Evolutionary conservation across 257 asterid genomes (phyloP).

Genomic region (Primulina eburnea): DNA sequence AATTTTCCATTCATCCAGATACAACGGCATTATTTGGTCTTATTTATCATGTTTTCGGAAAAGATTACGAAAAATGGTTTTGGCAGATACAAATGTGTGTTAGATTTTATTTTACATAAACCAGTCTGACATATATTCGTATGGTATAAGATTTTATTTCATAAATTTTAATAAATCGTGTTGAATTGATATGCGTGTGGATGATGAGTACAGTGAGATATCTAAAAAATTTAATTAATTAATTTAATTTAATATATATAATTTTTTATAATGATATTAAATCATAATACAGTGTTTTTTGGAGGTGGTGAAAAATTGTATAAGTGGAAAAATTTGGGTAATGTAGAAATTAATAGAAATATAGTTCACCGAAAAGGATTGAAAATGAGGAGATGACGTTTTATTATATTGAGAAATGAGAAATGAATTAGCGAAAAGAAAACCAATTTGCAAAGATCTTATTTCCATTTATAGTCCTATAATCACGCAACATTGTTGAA

Average conservation of each 20-base stretch:
- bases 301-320: background rate
- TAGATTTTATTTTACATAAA: no score
- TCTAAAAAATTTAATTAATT: no score
- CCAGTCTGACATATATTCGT: no score
- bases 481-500: conserved; percentile 1
- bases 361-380: background rate
- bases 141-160: background rate
- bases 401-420: background rate
- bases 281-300: no score
- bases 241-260: no score
- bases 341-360: background rate
- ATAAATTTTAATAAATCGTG: background rate
- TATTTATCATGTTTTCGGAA: no score
- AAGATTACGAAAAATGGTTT: background rate
- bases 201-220: background rate
- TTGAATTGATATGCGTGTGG: background rate
- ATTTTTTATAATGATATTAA: no score
- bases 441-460: background rate
- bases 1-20: conserved; percentile 4
- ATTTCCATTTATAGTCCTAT: background rate
- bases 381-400: background rate
- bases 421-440: background rate
- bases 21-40: background rate
- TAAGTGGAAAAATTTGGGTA: background rate
- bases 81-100: background rate